Conservation (phyloP, 2,329 filamentous ascomycete genomes). For the Alternaria brassicicola region DNA sequence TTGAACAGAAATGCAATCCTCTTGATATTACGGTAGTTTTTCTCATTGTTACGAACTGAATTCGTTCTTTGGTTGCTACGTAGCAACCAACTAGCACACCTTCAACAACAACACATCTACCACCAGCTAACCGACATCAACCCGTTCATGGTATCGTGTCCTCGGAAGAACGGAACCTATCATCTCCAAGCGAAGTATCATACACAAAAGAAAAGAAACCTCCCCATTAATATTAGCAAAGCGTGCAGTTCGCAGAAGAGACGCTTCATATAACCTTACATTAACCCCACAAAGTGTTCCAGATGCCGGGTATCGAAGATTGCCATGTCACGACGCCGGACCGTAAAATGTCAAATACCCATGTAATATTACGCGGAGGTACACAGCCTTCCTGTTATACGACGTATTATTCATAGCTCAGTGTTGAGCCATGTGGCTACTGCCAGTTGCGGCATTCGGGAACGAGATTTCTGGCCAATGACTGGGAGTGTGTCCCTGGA, state of each 20-base stretch:
- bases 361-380: not conserved
- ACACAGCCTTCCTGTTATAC: not conserved
- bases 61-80: not conserved
- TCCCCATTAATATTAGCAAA: not conserved
- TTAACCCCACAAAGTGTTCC: conserved; percentile 8
- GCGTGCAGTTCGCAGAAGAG: conserved; percentile 2
- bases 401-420: conserved; percentile 5
- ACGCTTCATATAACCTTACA: conserved; percentile 13
- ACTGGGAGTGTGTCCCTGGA: conserved; percentile 27
- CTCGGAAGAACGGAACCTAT: not conserved
- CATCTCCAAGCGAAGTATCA: conserved; percentile 23
- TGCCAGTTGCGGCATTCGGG: conserved; percentile 24
- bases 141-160: not conserved
- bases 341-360: conserved; percentile 3
- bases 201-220: conserved; percentile 12
- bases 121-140: not conserved
- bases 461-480: conserved; percentile 44
- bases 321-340: conserved; percentile 11
- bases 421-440: conserved; percentile 29
- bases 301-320: conserved; percentile 8
- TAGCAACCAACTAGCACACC: not conserved
- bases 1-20: not conserved
- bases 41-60: not conserved
- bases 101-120: not conserved
- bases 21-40: not conserved